Conservation (phyloP, 441 rosid species). For the Jatropha multifida region DNA sequence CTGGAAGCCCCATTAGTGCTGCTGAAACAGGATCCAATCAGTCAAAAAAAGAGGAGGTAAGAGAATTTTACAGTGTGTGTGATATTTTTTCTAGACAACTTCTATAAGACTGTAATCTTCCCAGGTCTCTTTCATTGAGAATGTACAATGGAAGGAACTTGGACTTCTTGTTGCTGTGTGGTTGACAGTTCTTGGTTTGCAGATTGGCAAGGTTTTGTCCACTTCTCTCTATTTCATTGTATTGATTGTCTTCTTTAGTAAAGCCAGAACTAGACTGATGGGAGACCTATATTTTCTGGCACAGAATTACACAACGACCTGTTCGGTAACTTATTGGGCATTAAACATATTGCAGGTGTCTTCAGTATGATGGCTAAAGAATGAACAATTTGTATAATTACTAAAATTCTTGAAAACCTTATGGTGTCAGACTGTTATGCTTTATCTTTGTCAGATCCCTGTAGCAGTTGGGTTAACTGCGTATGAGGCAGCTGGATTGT, state of each 20-base stretch:
- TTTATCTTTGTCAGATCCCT: constrained; percentile 40
- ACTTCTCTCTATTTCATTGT: neutral
- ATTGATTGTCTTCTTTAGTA: neutral
- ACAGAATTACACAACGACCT: constrained; percentile 51
- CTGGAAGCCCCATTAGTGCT: constrained; percentile 23
- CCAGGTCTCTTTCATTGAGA: constrained; percentile 45
- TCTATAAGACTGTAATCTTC: constrained; percentile 1
- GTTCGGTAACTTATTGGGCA: constrained; percentile 51
- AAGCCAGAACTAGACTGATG: neutral
- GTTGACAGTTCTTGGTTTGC: constrained; percentile 45
- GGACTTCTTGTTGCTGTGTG: constrained; percentile 51
- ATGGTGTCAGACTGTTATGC: neutral
- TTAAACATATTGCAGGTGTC: constrained; percentile 49
- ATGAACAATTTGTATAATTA: neutral
- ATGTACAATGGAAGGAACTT: constrained; percentile 51
- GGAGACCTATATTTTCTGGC: neutral
- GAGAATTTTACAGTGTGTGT: neutral
- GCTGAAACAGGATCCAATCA: constrained; percentile 22
- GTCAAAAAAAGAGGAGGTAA: constrained; percentile 37
- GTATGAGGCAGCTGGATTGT: constrained; percentile 45
- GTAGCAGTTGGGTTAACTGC: constrained; percentile 45
- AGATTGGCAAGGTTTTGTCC: constrained; percentile 45
- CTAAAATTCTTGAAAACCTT: neutral
- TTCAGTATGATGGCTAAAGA: neutral
- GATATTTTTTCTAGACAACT: neutral